Base-by-base conservation (phyloP, 2,329 filamentous ascomycete genomes). In the Paecilomyces formosus region DNA sequence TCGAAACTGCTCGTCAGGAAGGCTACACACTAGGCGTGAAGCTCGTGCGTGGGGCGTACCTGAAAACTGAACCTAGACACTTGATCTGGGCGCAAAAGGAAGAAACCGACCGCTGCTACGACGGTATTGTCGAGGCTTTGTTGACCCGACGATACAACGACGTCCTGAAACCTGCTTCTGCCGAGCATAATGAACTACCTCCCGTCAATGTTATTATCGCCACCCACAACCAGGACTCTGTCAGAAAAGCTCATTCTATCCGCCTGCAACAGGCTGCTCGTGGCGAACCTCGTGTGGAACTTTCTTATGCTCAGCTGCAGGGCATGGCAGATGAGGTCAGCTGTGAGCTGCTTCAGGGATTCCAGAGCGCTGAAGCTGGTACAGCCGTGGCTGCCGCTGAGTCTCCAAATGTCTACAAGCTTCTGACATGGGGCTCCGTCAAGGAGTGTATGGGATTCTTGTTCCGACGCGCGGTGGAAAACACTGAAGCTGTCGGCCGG, bases 321-420 rank as follows among this genome's bases (percentile, higher is more conserved):
- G 92, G 93, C 49, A 97, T 97, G 93, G 93, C 93, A 1, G 93
- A 97, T 66, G 92, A 97, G 70, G 86, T 97, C 56, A 91, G 88
- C 58, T 81, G 82, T 63, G 78, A 80, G 39, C 71, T 86, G 1
- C 74, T 85, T 15, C 74, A 82, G 58, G 75, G 65, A 62, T 73
- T 67, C 66, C 67, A 66, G 65, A 68, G 60, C 21, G 63, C 66
- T 13, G 67, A 68, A 33, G 63, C 59, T 56, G 61, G 4, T 55
- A 59, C 58, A 26, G 57, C 60, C 13, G 62, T 62, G 26, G 60
- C 62, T 53, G 58, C 73, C 68, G 60, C 69, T 9, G 70, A 72
- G 31, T 63, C 70, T 6, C 79, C 80, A 24, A 78, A 76, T 62
- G 82, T 84, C 4, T 83, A 80, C 71, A 86, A 86, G 73, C 80